Evolutionary conservation across 2,329 filamentous ascomycete genomes (phyloP).

Genomic region (Fonsecaea nubica): DNA sequence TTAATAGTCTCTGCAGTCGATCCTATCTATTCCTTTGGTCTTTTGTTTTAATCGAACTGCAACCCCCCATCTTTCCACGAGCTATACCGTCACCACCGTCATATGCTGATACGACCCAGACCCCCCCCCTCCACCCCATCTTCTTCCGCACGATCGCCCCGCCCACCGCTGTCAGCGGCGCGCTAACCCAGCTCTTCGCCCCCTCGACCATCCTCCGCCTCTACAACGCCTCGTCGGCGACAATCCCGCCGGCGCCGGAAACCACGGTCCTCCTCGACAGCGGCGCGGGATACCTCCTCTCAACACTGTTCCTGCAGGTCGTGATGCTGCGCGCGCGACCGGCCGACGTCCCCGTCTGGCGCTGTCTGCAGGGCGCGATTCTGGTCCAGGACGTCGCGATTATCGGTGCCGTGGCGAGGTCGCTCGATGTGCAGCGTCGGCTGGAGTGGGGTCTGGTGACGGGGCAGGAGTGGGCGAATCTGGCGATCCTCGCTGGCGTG

Average conservation of each 20-base stretch:
- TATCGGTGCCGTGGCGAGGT: neutral
- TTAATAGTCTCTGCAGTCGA: too few species aligned
- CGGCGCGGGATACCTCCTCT: slow-evolving; percentile 15
- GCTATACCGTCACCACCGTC: too few species aligned
- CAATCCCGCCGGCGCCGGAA: neutral
- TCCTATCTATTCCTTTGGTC: too few species aligned
- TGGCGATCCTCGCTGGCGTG: neutral
- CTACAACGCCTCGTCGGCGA: slow-evolving; percentile 9
- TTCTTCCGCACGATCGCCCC: slow-evolving; percentile 28
- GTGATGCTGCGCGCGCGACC: slow-evolving; percentile 20
- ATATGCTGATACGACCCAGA: too few species aligned
- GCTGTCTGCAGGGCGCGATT: slow-evolving; percentile 21
- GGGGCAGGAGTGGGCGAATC: slow-evolving; percentile 15
- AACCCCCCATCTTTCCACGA: too few species aligned
- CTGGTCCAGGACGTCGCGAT: slow-evolving; percentile 21
- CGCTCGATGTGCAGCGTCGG: slow-evolving; percentile 8
- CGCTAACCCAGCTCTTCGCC: slow-evolving; percentile 17
- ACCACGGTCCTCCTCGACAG: slow-evolving; percentile 19
- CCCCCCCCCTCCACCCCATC: slow-evolving; percentile 18
- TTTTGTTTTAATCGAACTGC: too few species aligned
- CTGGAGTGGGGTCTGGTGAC: neutral
- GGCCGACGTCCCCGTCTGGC: slow-evolving; percentile 20
- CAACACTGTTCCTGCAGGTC: slow-evolving; percentile 21
- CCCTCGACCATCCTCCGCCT: slow-evolving; percentile 12
- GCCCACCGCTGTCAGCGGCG: slow-evolving; percentile 21